Conservation (phyloP, 179 eudicot species). For the Spergularia azorica region DNA sequence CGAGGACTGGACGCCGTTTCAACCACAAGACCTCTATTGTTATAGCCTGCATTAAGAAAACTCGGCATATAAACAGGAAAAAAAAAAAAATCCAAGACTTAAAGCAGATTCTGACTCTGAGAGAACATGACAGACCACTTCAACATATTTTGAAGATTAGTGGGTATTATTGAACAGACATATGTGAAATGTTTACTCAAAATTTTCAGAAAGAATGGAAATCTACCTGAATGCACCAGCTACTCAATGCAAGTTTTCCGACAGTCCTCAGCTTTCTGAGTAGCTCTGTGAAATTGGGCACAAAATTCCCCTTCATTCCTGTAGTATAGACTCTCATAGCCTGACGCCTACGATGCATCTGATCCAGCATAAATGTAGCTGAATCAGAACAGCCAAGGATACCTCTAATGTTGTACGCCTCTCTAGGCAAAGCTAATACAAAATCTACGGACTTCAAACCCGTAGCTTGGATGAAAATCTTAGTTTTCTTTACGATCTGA, state of each 20-base stretch:
- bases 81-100: not conserved
- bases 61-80: not conserved
- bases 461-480: slow-evolving; percentile 14
- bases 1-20: not conserved
- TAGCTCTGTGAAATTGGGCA: slow-evolving; percentile 15
- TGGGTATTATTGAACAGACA: not conserved
- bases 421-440: slow-evolving; percentile 28
- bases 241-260: slow-evolving; percentile 15
- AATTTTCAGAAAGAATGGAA: not conserved
- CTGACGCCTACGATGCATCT: slow-evolving; percentile 22
- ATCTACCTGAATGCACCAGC: slow-evolving; percentile 34
- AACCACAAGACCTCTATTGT: slow-evolving; percentile 11
- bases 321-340: slow-evolving; percentile 15
- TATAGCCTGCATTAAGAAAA: slow-evolving; percentile 6
- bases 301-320: slow-evolving; percentile 19
- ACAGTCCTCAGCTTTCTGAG: not conserved
- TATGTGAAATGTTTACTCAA: not conserved
- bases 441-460: slow-evolving; percentile 26
- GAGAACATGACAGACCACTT: not conserved
- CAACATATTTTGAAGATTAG: no score
- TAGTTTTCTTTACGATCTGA: not conserved
- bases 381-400: not conserved
- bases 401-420: slow-evolving; percentile 10
- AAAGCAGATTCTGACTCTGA: not conserved
- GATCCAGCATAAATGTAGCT: slow-evolving; percentile 25